phyloP scores from a whole-genome alignment of 176 grass and related monocot genomes.

The Bonia amplexicaulis region DNA sequence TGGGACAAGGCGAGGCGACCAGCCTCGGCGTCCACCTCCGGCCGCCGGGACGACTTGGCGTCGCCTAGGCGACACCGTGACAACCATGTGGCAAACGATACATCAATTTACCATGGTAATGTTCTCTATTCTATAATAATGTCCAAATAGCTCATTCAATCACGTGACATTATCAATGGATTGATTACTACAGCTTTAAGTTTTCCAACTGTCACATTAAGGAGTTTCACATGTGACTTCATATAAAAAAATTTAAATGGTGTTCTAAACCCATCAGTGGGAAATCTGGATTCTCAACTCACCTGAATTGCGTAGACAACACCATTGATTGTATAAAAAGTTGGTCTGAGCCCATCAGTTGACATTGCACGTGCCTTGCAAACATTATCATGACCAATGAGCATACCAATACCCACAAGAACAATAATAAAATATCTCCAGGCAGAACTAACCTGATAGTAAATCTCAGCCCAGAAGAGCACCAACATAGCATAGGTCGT shows the following conservation, averaged over 20 bases:
- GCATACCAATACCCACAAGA: neutral
- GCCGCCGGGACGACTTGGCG: no score
- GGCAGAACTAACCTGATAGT: constrained; percentile 52
- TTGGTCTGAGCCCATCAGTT: constrained; percentile 58
- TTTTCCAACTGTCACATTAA: neutral
- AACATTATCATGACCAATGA: neutral
- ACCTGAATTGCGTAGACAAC: constrained; percentile 60
- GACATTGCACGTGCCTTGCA: constrained; percentile 62
- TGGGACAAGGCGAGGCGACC: no score
- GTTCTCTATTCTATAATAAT: neutral
- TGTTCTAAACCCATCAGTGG: neutral
- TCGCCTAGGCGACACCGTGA: no score
- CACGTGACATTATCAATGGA: neutral
- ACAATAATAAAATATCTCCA: neutral
- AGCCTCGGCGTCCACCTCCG: no score
- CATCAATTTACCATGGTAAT: neutral
- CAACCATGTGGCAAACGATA: no score
- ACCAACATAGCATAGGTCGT: constrained; percentile 63
- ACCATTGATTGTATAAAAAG: constrained; percentile 56
- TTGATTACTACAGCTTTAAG: neutral
- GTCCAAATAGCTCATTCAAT: neutral
- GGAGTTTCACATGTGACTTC: neutral
- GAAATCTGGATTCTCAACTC: neutral
- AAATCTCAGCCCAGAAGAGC: constrained; percentile 80
- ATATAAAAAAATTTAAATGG: neutral